Base-by-base conservation (phyloP, 2,329 filamentous ascomycete species). In the Cordyceps militaris region DNA sequence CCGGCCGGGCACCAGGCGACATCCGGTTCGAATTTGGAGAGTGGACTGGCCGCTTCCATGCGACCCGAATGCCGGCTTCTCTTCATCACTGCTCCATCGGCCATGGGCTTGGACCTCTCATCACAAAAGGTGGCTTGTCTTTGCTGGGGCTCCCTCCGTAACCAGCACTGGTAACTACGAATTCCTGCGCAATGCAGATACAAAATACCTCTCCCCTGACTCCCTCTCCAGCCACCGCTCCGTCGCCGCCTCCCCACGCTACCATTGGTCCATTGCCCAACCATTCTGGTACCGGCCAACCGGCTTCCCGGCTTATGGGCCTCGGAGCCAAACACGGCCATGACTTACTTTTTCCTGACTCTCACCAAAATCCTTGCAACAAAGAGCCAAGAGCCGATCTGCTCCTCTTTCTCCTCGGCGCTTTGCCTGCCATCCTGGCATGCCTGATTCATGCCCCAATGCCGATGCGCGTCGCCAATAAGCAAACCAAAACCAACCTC, bases 31-130 rank as follows among this genome's bases (percentile, higher is more conserved):
- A n/a, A n/a, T n/a, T n/a, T n/a, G n/a, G 38, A 42, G n/a, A 19
- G 7, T 11, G 34, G 14, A 42, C 38, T 10, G 19, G 38, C 19
- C 38, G 6, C 38, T 42, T 21, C n/a, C 11, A 7, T 42, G 13
- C 21, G 42, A 1, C 8, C 23, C 48, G 32, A 23, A n/a, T 40
- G 34, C 28, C 8, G 49, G 23, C 32, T 30, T 52, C 23, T 6
- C 10, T 14, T 30, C 9, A 9, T 28, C 16, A n/a, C n/a, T n/a
- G n/a, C 16, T 38, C 23, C 19, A 28, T 28, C 23, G 5, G 9
- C 23, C 16, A 26, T 52, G 36, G 36, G 49, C 49, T 52, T 52
- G 49, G 49, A 52, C 49, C 49, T 42, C 49, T 28, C 24, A 8
- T 38, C 32, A 42, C 23, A 52, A 52, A 42, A 16, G 10, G 49